phyloP scores from a whole-genome alignment of 1,284 basidiomycete genomes.

The Microbotryum intermedium region DNA sequence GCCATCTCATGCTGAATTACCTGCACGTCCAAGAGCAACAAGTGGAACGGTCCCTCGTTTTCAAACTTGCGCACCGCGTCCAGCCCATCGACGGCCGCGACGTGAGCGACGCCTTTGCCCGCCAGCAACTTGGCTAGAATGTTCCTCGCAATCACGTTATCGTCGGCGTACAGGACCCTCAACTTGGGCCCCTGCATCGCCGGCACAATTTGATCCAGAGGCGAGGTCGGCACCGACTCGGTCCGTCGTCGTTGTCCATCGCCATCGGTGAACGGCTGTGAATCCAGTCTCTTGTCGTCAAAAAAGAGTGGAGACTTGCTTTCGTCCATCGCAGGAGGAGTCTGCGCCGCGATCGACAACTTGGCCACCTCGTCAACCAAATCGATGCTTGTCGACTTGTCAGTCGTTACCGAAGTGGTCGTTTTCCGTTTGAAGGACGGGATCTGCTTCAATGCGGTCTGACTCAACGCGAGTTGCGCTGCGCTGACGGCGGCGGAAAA shows the following conservation, averaged over 20 bases:
- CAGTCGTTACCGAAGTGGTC: background rate
- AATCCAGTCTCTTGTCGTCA: background rate
- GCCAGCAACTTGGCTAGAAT: conserved; percentile 5
- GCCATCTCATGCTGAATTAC: too few species aligned
- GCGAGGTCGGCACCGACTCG: background rate
- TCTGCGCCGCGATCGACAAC: conserved; percentile 2
- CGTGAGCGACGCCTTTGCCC: background rate
- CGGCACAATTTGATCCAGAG: too few species aligned
- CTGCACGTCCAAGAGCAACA: too few species aligned
- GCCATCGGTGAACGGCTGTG: background rate
- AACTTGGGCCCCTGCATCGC: background rate
- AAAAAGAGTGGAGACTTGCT: background rate
- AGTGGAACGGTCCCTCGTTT: too few species aligned
- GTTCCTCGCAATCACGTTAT: conserved; percentile 21
- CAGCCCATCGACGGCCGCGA: too few species aligned
- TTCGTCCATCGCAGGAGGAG: background rate
- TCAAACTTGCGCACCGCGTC: too few species aligned
- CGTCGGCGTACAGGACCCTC: conserved; percentile 20
- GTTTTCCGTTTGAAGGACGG: background rate
- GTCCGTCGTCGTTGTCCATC: background rate
- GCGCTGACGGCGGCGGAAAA: conserved; percentile 5
- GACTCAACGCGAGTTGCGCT: background rate
- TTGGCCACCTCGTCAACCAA: conserved; percentile 20
- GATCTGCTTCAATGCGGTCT: background rate
- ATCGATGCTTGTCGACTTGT: background rate